Conservation (phyloP, 225 moss, liverwort and hornwort species). For the Pseudisothecium myosuroides region DNA sequence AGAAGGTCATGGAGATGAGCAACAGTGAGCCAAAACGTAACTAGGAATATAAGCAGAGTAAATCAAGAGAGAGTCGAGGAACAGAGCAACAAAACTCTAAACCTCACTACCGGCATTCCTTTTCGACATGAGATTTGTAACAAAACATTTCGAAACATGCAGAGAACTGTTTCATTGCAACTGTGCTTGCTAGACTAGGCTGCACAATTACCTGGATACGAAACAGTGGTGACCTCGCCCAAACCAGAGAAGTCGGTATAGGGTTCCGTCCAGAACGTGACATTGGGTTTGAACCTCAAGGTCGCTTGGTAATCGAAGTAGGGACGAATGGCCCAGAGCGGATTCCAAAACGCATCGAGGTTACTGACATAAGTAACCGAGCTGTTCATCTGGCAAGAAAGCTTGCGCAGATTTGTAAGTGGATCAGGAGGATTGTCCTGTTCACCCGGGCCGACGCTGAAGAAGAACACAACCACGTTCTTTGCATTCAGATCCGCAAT, state of each 20-base stretch:
- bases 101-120: not conserved
- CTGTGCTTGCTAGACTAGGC: not conserved
- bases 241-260: conserved; percentile 28
- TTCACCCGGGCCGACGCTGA: conserved; percentile 24
- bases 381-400: conserved; percentile 32
- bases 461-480: conserved; percentile 21
- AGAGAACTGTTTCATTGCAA: not conserved
- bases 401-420: conserved; percentile 9
- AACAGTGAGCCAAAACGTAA: not conserved
- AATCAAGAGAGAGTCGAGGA: not conserved
- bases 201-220: conserved; percentile 10
- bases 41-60: not conserved
- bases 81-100: not conserved
- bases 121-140: not conserved
- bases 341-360: conserved; percentile 24
- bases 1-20: no score
- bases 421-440: conserved; percentile 10
- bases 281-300: conserved; percentile 8
- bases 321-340: conserved; percentile 39
- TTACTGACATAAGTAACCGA: conserved; percentile 13
- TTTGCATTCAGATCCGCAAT: not conserved
- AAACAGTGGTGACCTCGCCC: conserved; percentile 28
- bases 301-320: conserved; percentile 33
- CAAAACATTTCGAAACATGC: not conserved
- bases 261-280: conserved; percentile 26